These are phyloP conservation scores for Russula olivacea DNA, from an alignment of 768 basidiomycete species.

Conservation along the genomic window DNA sequence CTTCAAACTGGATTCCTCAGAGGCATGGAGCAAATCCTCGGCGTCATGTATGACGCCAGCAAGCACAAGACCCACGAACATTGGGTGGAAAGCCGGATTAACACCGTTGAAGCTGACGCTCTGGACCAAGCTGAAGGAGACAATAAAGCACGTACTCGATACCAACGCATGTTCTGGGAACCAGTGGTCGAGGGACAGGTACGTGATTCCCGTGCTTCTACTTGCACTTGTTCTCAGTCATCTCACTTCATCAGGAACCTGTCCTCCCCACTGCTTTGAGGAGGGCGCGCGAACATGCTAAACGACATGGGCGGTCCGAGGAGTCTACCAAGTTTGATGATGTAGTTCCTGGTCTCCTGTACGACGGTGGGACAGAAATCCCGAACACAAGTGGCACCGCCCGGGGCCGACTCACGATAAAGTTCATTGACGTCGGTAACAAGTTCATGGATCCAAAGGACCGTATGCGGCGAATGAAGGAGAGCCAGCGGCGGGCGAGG, in stretches of 20 bases:
- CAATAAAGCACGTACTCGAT: slow-evolving; percentile 53
- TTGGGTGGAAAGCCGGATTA: slow-evolving; percentile 34
- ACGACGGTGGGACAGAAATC: slow-evolving; percentile 14
- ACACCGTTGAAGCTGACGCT: slow-evolving; percentile 56
- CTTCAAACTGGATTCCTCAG: slow-evolving; percentile 73
- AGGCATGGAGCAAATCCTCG: slow-evolving; percentile 79
- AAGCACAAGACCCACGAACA: slow-evolving; percentile 16
- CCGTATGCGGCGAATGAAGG: slow-evolving; percentile 43
- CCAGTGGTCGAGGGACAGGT: slow-evolving; percentile 67
- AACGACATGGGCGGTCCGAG: slow-evolving; percentile 32
- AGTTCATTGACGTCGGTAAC: slow-evolving; percentile 69
- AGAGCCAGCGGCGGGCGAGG: slow-evolving; percentile 43
- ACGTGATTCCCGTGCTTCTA: slow-evolving; percentile 25
- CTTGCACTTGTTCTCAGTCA: neutral
- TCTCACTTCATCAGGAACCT: slow-evolving; percentile 45
- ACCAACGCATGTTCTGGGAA: slow-evolving; percentile 76
- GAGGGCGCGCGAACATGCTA: slow-evolving; percentile 39
- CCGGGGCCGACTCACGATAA: slow-evolving; percentile 48
- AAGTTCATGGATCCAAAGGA: slow-evolving; percentile 59
- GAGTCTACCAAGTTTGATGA: slow-evolving; percentile 38
- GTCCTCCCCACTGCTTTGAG: slow-evolving; percentile 54
- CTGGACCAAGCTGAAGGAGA: slow-evolving; percentile 53
- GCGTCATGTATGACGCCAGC: slow-evolving; percentile 37
- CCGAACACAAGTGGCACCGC: slow-evolving; percentile 20
- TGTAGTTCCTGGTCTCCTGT: slow-evolving; percentile 33